Conservation (phyloP, 2,329 filamentous ascomycete species). For the Nemania diffusa region DNA sequence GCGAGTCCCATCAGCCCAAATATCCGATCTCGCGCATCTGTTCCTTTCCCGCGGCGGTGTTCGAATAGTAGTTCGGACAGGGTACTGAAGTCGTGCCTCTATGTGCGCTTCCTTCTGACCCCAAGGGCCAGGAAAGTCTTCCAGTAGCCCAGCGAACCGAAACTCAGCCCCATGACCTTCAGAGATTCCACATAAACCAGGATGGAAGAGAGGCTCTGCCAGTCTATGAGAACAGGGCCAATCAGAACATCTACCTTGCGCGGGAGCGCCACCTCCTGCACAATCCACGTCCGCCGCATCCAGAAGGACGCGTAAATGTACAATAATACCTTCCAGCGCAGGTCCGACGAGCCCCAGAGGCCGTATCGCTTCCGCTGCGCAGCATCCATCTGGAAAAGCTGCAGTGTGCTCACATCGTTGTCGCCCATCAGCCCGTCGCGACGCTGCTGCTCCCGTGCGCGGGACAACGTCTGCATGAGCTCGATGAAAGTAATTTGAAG, state of each 20-base stretch:
- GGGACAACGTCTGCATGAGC: slow-evolving; percentile 22
- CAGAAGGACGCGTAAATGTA: slow-evolving; percentile 26
- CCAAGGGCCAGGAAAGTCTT: slow-evolving; percentile 19
- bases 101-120: slow-evolving; percentile 22
- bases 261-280: slow-evolving; percentile 27
- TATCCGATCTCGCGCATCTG: slow-evolving; percentile 24
- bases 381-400: slow-evolving; percentile 29
- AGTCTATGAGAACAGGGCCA: slow-evolving; percentile 24
- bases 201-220: slow-evolving; percentile 14
- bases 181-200: slow-evolving; percentile 26
- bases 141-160: slow-evolving; percentile 25
- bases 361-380: slow-evolving; percentile 22
- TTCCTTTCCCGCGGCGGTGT: slow-evolving; percentile 26
- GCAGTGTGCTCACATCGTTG: slow-evolving; percentile 20
- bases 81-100: slow-evolving; percentile 19
- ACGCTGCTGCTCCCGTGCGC: slow-evolving; percentile 26
- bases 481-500: slow-evolving; percentile 19
- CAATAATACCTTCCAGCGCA: slow-evolving; percentile 25
- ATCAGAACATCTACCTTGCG: slow-evolving; percentile 23
- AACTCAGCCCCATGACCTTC: slow-evolving; percentile 21
- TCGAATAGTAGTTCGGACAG: slow-evolving; percentile 27
- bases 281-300: slow-evolving; percentile 30
- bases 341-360: slow-evolving; percentile 21
- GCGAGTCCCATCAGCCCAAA: slow-evolving; percentile 26
- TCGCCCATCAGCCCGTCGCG: slow-evolving; percentile 23